phyloP scores from a whole-genome alignment of 2,329 filamentous ascomycete species.

The Lecanicillium sp. region DNA sequence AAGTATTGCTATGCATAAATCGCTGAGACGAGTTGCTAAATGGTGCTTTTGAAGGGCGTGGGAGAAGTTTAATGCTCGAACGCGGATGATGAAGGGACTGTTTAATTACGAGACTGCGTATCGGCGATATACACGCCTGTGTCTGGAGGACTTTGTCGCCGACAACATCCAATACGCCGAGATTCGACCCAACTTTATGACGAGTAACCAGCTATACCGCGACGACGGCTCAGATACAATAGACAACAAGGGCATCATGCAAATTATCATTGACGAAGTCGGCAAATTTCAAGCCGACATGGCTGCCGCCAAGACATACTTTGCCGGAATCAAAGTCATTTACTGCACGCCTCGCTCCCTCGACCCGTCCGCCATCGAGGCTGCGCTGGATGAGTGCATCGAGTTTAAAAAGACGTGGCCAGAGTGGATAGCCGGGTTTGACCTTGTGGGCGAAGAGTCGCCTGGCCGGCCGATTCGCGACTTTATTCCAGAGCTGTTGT shows the following conservation, averaged over 20 bases:
- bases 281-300: constrained; percentile 32
- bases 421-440: constrained; percentile 60
- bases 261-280: constrained; percentile 49
- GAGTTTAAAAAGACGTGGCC: constrained; percentile 48
- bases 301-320: constrained; percentile 23
- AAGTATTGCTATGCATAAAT: constrained; percentile 16
- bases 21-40: background rate
- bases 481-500: constrained; percentile 46
- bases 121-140: constrained; percentile 48
- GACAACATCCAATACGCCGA: constrained; percentile 66
- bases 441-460: constrained; percentile 61
- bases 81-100: constrained; percentile 64
- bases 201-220: constrained; percentile 49
- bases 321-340: constrained; percentile 61
- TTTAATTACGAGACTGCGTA: constrained; percentile 60
- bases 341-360: constrained; percentile 63
- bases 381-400: constrained; percentile 53
- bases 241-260: constrained; percentile 50
- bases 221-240: constrained; percentile 46
- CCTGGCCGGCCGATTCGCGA: constrained; percentile 50
- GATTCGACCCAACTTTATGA: constrained; percentile 61
- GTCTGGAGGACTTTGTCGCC: constrained; percentile 51
- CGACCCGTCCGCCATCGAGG: constrained; percentile 32
- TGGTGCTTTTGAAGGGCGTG: constrained; percentile 33
- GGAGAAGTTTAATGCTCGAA: constrained; percentile 59